Percentiles rank a stretch among this genome's conserved stretches.
Conservation (phyloP, 2,329 filamentous ascomycete species). For the Mycosphaerella arachidis region DNA sequence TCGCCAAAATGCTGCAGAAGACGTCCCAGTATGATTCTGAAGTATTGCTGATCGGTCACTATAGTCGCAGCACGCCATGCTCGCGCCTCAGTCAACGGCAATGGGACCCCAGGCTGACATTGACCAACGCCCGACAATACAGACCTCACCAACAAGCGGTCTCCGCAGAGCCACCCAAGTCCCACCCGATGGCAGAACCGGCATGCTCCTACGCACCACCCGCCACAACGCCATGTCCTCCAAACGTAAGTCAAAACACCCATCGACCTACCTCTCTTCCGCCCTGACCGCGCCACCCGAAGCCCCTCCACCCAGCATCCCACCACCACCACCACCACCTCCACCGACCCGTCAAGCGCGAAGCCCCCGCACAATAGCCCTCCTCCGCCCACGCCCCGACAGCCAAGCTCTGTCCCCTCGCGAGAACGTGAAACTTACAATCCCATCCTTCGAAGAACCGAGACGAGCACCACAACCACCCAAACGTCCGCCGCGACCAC, state of each 20-base stretch:
- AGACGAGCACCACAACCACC: slow-evolving; percentile 20
- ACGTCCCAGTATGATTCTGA: background rate
- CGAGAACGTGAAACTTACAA: background rate
- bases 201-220: background rate
- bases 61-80: background rate
- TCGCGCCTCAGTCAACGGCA: background rate
- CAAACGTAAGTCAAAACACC: background rate
- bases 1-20: background rate
- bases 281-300: background rate
- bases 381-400: background rate
- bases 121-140: background rate
- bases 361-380: background rate
- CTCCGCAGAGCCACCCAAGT: background rate
- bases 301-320: background rate
- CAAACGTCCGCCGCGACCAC: slow-evolving; percentile 20
- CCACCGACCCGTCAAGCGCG: too few relatives aligned
- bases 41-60: background rate
- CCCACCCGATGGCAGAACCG: background rate
- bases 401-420: background rate
- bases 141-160: background rate
- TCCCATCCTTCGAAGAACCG: slow-evolving; percentile 13
- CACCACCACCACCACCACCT: background rate
- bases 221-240: background rate
- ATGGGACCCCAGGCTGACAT: background rate
- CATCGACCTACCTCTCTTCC: background rate